Percentiles rank a stretch among this genome's conserved stretches.
Conservation (phyloP, 164 flowering plant genomes). For the Tetracentron sinense region DNA sequence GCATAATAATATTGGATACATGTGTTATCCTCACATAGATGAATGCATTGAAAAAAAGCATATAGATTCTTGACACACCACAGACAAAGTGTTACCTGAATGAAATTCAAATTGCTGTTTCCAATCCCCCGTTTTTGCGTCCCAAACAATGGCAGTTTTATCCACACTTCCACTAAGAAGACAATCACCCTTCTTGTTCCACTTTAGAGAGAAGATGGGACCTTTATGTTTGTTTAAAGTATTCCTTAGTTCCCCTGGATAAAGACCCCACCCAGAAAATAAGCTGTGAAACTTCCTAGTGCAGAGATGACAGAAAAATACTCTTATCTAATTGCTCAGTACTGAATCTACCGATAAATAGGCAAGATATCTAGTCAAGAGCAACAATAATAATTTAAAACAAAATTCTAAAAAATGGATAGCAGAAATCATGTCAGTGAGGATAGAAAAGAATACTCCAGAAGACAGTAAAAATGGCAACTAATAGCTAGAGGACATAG, state of each 20-base stretch:
- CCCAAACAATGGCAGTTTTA: slow-evolving; percentile 98
- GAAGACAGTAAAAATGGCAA: too few species aligned
- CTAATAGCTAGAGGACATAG: too few species aligned
- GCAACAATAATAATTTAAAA: slow-evolving; percentile 3
- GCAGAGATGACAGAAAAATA: background rate
- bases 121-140: slow-evolving; percentile 81
- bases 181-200: slow-evolving; percentile 98
- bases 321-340: background rate
- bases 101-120: slow-evolving; percentile 94
- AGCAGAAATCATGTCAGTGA: too few species aligned
- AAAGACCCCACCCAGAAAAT: background rate
- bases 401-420: too few species aligned
- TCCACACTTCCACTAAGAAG: slow-evolving; percentile 98
- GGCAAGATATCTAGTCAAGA: background rate
- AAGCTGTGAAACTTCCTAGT: background rate
- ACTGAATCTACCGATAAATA: too few species aligned
- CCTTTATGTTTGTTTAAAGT: slow-evolving; percentile 88
- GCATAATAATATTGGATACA: slow-evolving; percentile 8
- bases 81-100: slow-evolving; percentile 42
- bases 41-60: background rate
- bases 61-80: background rate
- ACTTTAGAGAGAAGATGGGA: slow-evolving; percentile 88
- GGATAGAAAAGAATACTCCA: too few species aligned
- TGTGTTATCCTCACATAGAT: background rate
- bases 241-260: slow-evolving; percentile 68